Evolutionary conservation across 2,329 filamentous ascomycete species (phyloP).

Genomic region (Stylonectria norvegica): DNA sequence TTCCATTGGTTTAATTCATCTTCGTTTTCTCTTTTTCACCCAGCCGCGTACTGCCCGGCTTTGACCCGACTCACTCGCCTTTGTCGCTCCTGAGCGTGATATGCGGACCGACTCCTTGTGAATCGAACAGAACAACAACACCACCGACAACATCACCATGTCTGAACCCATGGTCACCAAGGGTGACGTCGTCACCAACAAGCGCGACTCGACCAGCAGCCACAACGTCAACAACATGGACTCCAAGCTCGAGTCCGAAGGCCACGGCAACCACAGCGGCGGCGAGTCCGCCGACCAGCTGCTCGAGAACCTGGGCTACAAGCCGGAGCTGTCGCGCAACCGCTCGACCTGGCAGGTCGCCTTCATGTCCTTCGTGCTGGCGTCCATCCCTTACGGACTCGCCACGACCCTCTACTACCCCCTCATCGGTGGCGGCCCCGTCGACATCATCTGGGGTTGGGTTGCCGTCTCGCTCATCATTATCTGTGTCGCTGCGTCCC

Average conservation of each 20-base stretch:
- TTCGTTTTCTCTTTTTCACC: conserved; percentile 12
- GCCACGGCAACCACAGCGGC: conserved; percentile 19
- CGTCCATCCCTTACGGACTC: conserved; percentile 70
- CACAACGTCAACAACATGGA: conserved; percentile 22
- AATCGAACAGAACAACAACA: neutral
- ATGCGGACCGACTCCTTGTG: neutral
- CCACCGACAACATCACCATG: conserved; percentile 4
- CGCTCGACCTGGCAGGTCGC: conserved; percentile 66
- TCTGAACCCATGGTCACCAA: conserved; percentile 1
- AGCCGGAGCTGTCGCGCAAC: conserved; percentile 60
- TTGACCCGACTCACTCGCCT: conserved; percentile 2
- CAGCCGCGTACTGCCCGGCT: conserved; percentile 1
- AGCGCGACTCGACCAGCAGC: conserved; percentile 22
- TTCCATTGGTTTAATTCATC: neutral
- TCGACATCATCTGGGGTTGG: conserved; percentile 72
- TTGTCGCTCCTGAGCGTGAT: neutral
- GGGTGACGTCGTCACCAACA: conserved; percentile 18
- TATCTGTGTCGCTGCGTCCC: conserved; percentile 65
- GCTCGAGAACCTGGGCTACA: conserved; percentile 63
- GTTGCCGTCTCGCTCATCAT: conserved; percentile 65
- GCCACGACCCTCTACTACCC: conserved; percentile 68
- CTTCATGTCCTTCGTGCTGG: conserved; percentile 75
- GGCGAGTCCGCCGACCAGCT: conserved; percentile 52
- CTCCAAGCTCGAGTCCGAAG: conserved; percentile 28
- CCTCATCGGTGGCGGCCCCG: conserved; percentile 61